A percentile compares a stretch with the other conserved stretches of the same genome.
Evolutionary conservation across 2,329 filamentous ascomycete genomes (phyloP).

Genomic region (Aspergillus bombycis): DNA sequence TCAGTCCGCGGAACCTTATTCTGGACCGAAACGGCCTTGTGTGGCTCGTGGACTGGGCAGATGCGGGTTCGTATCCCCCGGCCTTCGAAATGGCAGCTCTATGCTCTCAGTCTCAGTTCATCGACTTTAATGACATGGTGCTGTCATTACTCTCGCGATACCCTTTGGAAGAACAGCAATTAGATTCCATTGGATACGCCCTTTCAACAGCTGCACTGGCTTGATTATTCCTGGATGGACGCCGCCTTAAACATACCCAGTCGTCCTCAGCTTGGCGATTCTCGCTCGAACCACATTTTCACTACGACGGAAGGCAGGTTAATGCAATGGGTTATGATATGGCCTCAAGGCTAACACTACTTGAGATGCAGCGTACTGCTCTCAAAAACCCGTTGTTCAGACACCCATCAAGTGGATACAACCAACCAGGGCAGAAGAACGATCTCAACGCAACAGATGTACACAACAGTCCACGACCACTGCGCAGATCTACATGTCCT

Average conservation of each 20-base stretch:
- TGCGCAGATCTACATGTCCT: neutral
- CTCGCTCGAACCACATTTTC: too few species aligned
- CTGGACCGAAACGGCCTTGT: conserved; percentile 15
- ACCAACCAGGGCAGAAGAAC: too few species aligned
- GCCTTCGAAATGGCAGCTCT: conserved; percentile 25
- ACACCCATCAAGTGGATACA: too few species aligned
- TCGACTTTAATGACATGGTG: conserved; percentile 25
- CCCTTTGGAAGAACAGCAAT: conserved; percentile 21
- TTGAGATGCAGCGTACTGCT: too few species aligned
- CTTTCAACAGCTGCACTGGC: conserved; percentile 23
- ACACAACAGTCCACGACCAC: too few species aligned
- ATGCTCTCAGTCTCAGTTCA: conserved; percentile 17
- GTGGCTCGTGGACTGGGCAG: conserved; percentile 24
- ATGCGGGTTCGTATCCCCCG: conserved; percentile 28
- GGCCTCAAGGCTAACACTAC: too few species aligned
- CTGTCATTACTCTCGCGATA: conserved; percentile 22
- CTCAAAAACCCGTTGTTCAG: too few species aligned
- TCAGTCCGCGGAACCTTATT: conserved; percentile 27
- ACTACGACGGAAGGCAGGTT: too few species aligned
- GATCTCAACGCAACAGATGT: too few species aligned
- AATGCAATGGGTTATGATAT: too few species aligned
- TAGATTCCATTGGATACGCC: conserved; percentile 26
- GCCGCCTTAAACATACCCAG: too few species aligned
- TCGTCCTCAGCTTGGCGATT: too few species aligned
- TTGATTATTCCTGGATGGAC: neutral